Evolutionary conservation across 257 asterid species (phyloP), one percentile per base, ranked within the genome.

Genomic region (Henckelia pumila): DNA sequence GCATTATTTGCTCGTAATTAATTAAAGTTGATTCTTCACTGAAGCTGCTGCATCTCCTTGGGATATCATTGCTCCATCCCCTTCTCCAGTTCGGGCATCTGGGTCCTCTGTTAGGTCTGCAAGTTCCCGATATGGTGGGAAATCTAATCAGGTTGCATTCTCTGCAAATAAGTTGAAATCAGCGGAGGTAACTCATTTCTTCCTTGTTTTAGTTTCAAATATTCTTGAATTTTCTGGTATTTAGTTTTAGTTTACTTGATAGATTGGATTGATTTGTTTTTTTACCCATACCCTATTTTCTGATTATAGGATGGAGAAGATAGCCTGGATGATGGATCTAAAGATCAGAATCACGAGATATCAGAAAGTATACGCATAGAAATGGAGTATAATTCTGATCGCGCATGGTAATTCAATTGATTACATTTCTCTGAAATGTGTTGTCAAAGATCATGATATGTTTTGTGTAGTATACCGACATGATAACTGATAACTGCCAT

Each of bases 61-160:
- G 97, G 96, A 88, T 71, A 84, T 84, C 70, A 69, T 83, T 52
- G 96, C 93, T 74, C 96, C 97, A 64, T 91, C 97, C 59, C 97
- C 99, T 20, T 84, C 89, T 22, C 96, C 97, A 32, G 83, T 94
- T 68, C 96, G 97, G 25, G 96, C 97, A 69, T 91, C 99, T 30
- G 96, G 99, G 44, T 73, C 89, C 58, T 81, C 96, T 55, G 75
- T 68, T 49, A 82, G 92, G 77, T 84, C 91, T 33, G 77, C 93
- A 67, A 84, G 80, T 79, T 87, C 92, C 63, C 83, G 94, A 70
- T 85, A 76, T 80, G 82, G 86, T 77, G 83, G 84, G 57, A 90
- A 73, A 74, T 78, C 84, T 33, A 76, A 64, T 72, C 72, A 80
- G 71, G 26, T 61, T 24, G 68, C 57, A 40, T 73, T 52, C 69